Evolutionary conservation across 2,329 filamentous ascomycete genomes (phyloP), one percentile per base, ranked within the genome.

Genomic region (Diaporthe nobilis): DNA sequence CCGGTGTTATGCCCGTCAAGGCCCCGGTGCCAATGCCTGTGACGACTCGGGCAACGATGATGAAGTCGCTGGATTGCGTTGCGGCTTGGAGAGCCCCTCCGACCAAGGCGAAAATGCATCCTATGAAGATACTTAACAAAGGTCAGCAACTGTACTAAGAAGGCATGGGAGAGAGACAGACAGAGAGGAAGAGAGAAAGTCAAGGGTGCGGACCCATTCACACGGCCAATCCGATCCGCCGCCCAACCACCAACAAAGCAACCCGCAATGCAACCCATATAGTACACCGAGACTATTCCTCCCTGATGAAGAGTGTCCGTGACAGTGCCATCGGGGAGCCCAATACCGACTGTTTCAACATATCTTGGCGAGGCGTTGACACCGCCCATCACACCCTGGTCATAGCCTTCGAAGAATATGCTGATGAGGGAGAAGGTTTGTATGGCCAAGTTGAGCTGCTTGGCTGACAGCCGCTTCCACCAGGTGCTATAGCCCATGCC

Each of bases 311-410:
- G 84, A 17, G 85, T 84, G 78, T 87, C 81, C 15, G 87, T 89
- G 39, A 89, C 85, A 4, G 82, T 85, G 37, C 86, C 88, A 77
- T 87, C 84, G 0, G 84, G 78, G 12, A 76, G 67, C 22, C 88
- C 88, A 61, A 90, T 88, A 60, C 84, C 84, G 12, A 88, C 86
- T 78, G 84, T 82, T 17, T 79, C 78, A 31, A 87, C 83, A 79
- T 85, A 87, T 67, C 81, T 79, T 1, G 85, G 84, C 17, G 85
- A 83, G 12, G 80, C 80, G 75, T 88, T 89, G 67, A 90, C 87
- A 55, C 86, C 86, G 67, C 88, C 87, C 84, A 89, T 87, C n/a
- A 90, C 87, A 71, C 88, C 88, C 78, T 90, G 88, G 75, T 90
- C 87, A 81, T 89, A 90, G 28, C 88, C 88, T 83, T 84, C 81